These are phyloP conservation scores for Drechslerella stenobrocha DNA, from an alignment of 2,329 filamentous ascomycete genomes.

Conservation along the genomic window DNA sequence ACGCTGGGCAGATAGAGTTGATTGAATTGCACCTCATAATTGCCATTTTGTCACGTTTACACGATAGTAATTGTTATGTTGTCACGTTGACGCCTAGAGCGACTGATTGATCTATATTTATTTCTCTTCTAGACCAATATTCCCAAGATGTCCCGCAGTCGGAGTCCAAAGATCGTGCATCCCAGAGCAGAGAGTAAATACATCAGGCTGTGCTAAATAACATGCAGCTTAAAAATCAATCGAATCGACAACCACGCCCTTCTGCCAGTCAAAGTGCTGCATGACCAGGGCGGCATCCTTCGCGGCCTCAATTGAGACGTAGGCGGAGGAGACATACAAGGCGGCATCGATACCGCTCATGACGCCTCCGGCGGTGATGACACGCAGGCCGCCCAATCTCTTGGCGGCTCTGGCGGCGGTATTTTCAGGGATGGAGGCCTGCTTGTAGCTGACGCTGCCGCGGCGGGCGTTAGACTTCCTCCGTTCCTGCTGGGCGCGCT, in stretches of 20 bases:
- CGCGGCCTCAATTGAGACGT: slow-evolving; percentile 76
- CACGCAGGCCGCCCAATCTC: slow-evolving; percentile 66
- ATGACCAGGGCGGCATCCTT: slow-evolving; percentile 73
- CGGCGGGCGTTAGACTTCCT: slow-evolving; percentile 81
- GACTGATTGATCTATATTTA: no score
- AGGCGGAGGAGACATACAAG: slow-evolving; percentile 79
- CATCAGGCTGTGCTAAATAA: no score
- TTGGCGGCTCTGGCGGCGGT: slow-evolving; percentile 57
- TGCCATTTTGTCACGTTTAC: no score
- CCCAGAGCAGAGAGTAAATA: no score
- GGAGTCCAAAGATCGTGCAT: no score
- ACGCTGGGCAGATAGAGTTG: no score
- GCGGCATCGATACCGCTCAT: slow-evolving; percentile 80
- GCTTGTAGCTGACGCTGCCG: slow-evolving; percentile 66
- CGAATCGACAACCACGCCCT: slow-evolving; percentile 80
- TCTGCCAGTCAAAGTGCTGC: slow-evolving; percentile 77
- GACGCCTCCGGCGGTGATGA: slow-evolving; percentile 78
- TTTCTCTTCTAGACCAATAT: no score
- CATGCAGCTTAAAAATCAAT: slow-evolving; percentile 69
- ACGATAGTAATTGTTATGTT: no score
- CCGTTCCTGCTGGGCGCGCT: slow-evolving; percentile 71
- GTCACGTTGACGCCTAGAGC: no score
- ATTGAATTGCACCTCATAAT: no score
- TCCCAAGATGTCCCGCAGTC: no score
- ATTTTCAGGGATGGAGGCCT: slow-evolving; percentile 28